Evolutionary conservation across 352 stramenopile species (phyloP).

Genomic region (Phytophthora fragariae): DNA sequence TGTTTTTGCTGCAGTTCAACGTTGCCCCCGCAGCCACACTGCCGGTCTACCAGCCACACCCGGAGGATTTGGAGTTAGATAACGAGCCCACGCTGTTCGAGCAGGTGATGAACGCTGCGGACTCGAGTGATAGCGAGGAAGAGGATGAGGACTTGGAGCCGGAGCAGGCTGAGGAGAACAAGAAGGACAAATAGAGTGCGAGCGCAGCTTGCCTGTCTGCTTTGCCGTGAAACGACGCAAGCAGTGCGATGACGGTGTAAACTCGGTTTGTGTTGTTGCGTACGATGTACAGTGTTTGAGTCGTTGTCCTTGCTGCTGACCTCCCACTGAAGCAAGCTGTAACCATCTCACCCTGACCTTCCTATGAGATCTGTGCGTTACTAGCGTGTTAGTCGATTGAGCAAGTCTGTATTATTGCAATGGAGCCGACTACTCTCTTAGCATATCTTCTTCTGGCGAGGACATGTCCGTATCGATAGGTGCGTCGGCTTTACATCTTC

Average conservation of each 20-base stretch:
- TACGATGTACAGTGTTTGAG: constrained; percentile 18
- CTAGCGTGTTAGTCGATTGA: constrained; percentile 23
- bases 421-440: not conserved
- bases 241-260: constrained; percentile 34
- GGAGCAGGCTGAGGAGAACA: constrained; percentile 55
- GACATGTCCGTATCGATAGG: constrained; percentile 19
- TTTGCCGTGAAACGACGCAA: constrained; percentile 37
- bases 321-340: not conserved
- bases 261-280: constrained; percentile 30
- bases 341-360: not conserved
- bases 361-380: not conserved
- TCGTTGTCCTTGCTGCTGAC: not conserved
- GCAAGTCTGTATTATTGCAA: constrained; percentile 11
- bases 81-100: constrained; percentile 99
- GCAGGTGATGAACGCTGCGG: constrained; percentile 92
- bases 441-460: constrained; percentile 4
- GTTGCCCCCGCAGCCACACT: constrained; percentile 93
- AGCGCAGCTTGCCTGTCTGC: constrained; percentile 38
- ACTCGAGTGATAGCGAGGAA: constrained; percentile 90
- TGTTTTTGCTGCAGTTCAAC: constrained; percentile 79
- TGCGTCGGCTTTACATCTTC: constrained; percentile 11
- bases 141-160: constrained; percentile 69
- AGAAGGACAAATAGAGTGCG: constrained; percentile 73
- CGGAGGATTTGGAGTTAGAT: constrained; percentile 98
- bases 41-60: constrained; percentile 97